Evolutionary conservation across 208 protist genomes (phyloP).

Genomic region (Blastocrithidia nonstop): DNA sequence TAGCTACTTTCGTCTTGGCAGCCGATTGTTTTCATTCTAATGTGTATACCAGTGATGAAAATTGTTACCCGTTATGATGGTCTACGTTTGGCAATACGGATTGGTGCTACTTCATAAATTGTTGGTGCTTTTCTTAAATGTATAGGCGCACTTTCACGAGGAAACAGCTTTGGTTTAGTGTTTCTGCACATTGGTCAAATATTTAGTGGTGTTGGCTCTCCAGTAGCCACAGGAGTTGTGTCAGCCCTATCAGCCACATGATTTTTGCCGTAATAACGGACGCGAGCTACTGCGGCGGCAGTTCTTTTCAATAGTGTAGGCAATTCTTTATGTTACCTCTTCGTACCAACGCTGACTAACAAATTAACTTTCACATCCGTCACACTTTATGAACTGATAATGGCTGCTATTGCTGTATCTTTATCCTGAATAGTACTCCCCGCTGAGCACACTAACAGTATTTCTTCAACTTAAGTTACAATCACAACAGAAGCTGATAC

Average conservation of each 20-base stretch:
- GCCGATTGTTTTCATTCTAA: conserved; percentile 52
- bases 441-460: conserved; percentile 11
- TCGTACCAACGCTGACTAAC: conserved; percentile 51
- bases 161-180: conserved; percentile 25
- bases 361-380: conserved; percentile 30
- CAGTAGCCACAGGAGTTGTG: conserved; percentile 55
- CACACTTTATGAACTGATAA: conserved; percentile 46
- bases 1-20: conserved; percentile 75
- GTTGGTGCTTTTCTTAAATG: conserved; percentile 49
- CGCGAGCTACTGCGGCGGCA: conserved; percentile 56
- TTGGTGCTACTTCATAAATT: conserved; percentile 47
- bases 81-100: conserved; percentile 43
- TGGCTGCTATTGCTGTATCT: conserved; percentile 22
- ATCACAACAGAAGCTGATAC: not conserved
- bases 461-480: conserved; percentile 5
- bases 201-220: conserved; percentile 69
- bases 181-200: conserved; percentile 74
- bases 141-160: conserved; percentile 23
- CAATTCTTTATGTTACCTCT: conserved; percentile 66
- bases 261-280: conserved; percentile 70
- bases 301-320: conserved; percentile 73
- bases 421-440: conserved; percentile 51
- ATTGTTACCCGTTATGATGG: conserved; percentile 59
- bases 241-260: conserved; percentile 74
- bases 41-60: conserved; percentile 63